Evolutionary conservation across 192 early-diverging fungal species (phyloP), one percentile per base, ranked within the genome.

Genomic region (Haplosporangium gracile): DNA sequence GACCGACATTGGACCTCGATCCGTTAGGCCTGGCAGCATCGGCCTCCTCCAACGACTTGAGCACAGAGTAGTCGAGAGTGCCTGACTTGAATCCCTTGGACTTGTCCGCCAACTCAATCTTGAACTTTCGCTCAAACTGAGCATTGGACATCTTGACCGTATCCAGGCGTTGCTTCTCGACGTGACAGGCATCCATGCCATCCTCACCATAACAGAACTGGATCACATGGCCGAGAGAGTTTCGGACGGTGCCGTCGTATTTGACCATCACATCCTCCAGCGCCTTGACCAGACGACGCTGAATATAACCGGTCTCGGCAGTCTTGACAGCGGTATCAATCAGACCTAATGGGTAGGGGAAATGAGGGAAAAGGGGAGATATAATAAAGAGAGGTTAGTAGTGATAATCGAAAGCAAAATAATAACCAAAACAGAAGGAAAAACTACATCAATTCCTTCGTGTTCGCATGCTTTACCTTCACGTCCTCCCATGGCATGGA

Each of bases 301-400:
- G 98, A 75, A 99, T 98, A 88, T 99, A 99, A 38, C 98, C 98
- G 3, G 98, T 98, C 87, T 99, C 98, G n/a, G 98, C 98, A 24
- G 98, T 97, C 91, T 99, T 99, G 77, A 99, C 98, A 82, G 98
- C 98, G 36, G 98, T 99, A 90, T 99, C 98, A 84, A 98, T 99
- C 88, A 99, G 90, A 91, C 98, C 78, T 80, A n/a, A 72, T 94
- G 90, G 45, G 53, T 38, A 72, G 49, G 47, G 72, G 3, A 40
- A n/a, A 32, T 32, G 53, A 43, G 47, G 13, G 18, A 16, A 57
- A 70, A 2, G 39, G 38, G 10, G 40, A 26, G 22, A 82, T 72
- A n/a, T 49, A 32, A 15, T 57, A 75, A 70, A 53, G 53, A 74
- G 51, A 51, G 29, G 24, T 60, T 2, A 68, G 53, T 9, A 71